Conservation (phyloP, 2,329 filamentous ascomycete species). For the Fusarium cyanostomum region DNA sequence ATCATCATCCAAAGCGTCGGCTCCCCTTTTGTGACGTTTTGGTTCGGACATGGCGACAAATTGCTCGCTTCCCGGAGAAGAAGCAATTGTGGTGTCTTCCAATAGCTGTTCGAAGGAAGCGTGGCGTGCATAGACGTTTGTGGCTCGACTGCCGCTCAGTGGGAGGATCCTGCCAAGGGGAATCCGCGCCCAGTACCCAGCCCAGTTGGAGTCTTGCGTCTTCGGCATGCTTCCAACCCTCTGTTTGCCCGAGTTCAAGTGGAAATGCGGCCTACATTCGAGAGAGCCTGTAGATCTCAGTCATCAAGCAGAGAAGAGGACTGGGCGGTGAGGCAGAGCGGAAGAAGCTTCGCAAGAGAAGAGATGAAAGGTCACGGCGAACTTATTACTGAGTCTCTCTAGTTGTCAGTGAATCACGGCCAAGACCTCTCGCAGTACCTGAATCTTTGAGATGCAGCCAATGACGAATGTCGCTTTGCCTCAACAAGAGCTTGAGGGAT, state of each 20-base stretch:
- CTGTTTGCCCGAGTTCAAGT: too few species aligned
- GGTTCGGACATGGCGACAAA: too few species aligned
- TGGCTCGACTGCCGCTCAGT: background rate
- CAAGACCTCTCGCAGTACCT: background rate
- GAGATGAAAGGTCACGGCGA: too few species aligned
- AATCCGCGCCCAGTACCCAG: background rate
- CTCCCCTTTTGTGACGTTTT: background rate
- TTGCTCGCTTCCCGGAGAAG: background rate
- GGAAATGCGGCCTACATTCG: too few species aligned
- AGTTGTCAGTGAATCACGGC: background rate
- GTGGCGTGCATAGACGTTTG: background rate
- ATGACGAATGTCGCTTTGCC: too few species aligned
- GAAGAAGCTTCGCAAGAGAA: too few species aligned
- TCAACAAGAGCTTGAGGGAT: too few species aligned
- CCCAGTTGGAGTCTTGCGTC: background rate
- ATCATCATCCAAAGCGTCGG: background rate
- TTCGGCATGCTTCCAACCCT: background rate
- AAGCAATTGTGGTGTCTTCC: background rate
- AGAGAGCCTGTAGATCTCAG: background rate
- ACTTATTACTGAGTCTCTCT: too few species aligned
- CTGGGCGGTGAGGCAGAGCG: too few species aligned
- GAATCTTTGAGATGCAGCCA: background rate
- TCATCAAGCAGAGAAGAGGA: background rate
- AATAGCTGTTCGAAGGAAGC: background rate
- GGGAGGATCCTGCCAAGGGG: background rate